phyloP scores from a whole-genome alignment of 176 grass and related monocot genomes.

The Stipa capillata region DNA sequence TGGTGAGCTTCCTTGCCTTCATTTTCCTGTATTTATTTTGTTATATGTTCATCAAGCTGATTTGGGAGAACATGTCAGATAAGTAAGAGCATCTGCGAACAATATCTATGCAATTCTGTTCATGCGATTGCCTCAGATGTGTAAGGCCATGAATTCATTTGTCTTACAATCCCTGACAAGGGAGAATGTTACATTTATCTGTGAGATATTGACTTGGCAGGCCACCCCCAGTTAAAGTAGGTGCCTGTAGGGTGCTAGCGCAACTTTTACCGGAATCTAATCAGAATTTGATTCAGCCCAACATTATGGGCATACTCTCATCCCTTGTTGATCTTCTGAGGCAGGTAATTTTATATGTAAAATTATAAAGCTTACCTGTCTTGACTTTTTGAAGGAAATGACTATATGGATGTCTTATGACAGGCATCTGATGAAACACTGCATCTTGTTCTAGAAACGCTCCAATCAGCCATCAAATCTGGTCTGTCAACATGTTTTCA shows the following conservation, averaged over 20 bases:
- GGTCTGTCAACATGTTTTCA: constrained; percentile 33
- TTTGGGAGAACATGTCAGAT: constrained; percentile 43
- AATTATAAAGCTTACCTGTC: constrained; percentile 16
- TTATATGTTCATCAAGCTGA: constrained; percentile 20
- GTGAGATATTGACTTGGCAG: constrained; percentile 39
- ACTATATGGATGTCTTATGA: constrained; percentile 15
- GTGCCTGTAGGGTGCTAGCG: constrained; percentile 73
- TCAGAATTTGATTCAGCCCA: constrained; percentile 35
- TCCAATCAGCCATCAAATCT: constrained; percentile 75
- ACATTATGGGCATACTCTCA: constrained; percentile 69
- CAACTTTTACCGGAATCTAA: constrained; percentile 63
- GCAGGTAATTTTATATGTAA: constrained; percentile 47
- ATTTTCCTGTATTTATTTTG: background rate
- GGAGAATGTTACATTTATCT: constrained; percentile 18
- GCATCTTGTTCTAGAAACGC: constrained; percentile 95
- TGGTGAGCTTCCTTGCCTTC: constrained; percentile 43
- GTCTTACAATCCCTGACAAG: constrained; percentile 5
- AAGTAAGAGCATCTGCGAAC: constrained; percentile 59
- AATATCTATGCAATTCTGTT: constrained; percentile 58
- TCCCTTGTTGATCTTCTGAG: constrained; percentile 77
- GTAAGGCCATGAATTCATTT: constrained; percentile 46
- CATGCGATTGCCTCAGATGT: constrained; percentile 74
- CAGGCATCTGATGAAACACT: constrained; percentile 93
- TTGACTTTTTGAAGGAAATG: constrained; percentile 1
- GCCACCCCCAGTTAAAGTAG: constrained; percentile 88